Base-by-base conservation (phyloP, 306 rosid genomes). In the Castanopsis chinensis region DNA sequence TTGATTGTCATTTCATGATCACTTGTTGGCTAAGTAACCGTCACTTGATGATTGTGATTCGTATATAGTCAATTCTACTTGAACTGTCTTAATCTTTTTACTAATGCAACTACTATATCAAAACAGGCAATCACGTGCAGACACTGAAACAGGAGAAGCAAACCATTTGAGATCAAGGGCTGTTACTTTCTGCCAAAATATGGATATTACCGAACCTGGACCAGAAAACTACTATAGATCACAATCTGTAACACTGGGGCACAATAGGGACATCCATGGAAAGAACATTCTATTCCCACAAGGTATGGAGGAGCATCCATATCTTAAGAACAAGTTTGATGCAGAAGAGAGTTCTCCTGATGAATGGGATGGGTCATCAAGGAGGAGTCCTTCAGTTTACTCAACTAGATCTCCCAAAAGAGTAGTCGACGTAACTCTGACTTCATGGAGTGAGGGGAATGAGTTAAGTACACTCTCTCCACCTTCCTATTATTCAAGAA, bases 291-390 rank as follows among this genome's bases (percentile, higher is more conserved):
- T 19, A 67, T 8, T 35, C 27, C 14, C 52, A 19, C 27, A n/a
- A 33, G 52, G 72, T 21, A 10, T 13, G 21, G 79, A 75, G 23
- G 78, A 75, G 69, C 41, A 59, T 72, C 80, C 76, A 59, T 74
- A 73, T 51, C 81, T 83, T 15, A 27, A 63, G 64, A 82, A 61
- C 67, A 80, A 37, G 45, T 37, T 37, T 51, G 79, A 72, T 70
- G 63, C 78, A 30, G 78, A 68, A 12, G 79, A 37, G 61, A 32
- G 54, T 79, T 73, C 81, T 78, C 70, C 3, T 52, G 83, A 82
- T 53, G 85, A 58, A 35, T 35, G 41, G 41, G 41, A 35, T 35
- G 3, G 68, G 2, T 3, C 13, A 61, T 27, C 68, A 82, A 81
- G 82, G 80, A 72, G 41, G 41, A 35, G 41, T 35, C 41, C 41